Base-by-base conservation (phyloP, 257 asterid genomes). In the Rehmannia glutinosa region DNA sequence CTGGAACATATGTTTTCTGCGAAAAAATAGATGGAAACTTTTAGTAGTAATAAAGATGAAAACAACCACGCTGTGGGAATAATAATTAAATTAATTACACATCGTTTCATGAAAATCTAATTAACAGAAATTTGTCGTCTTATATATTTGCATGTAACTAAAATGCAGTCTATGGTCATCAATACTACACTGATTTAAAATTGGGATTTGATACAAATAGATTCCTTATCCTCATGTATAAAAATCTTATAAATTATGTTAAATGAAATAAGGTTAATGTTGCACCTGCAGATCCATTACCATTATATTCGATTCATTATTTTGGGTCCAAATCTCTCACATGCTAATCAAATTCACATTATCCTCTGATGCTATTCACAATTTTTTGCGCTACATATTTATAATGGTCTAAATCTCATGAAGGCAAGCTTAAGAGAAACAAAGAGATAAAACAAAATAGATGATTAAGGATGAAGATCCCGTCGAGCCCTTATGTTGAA, bases 331-430 rank as follows among this genome's bases (percentile, higher is more conserved):
- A 16, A 17, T 28, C 30, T 6, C 25, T 43, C 28, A 1, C 15
- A 41, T 30, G 19, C 24, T 68, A 56, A 54, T 58, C 3, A 42
- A 27, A n/a, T n/a, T 16, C 33, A 30, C 30, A 25, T 25, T 16
- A 58, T 19, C 42, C 30, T 46, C 58, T n/a, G n/a, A 3, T 13
- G 15, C 9, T 19, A 64, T 47, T 38, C 17, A 41, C 58, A 39
- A 50, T n/a, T 13, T 13, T 36, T 16, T 61, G 28, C n/a, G 39
- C 61, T 39, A 25, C 10, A 19, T 42, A 43, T 39, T n/a, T 59
- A 23, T 41, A 62, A 54, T 72, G 62, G 74, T 56, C 32, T 17
- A 43, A 21, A 19, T 43, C 13, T 25, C 65, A n/a, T 15, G 21
- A 19, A 28, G 53, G 13, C 36, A 42, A 27, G 17, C 11, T 0